Base-by-base conservation (phyloP, 2,329 filamentous ascomycete genomes). In the Lasiodiplodia sp. region DNA sequence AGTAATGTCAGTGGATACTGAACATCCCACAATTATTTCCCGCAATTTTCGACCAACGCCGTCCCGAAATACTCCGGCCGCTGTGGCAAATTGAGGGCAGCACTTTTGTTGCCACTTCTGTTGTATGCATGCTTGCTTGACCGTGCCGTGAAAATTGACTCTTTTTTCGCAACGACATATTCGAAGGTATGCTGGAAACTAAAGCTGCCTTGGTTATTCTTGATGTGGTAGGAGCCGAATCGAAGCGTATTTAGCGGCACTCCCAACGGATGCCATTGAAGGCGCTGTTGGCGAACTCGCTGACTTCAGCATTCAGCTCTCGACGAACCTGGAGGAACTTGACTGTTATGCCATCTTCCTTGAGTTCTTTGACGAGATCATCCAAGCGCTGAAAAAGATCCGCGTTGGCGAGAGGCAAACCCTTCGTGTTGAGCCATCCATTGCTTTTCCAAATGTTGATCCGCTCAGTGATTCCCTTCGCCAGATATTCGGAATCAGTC, bases 401-500 rank as follows among this genome's bases (percentile, higher is more conserved):
- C 18, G n/a, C 11, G 12, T 66, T 55, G 16, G 11, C 63, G 6
- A 56, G 23, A 16, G 37, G 34, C 10, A 18, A 4, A 21, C 63
- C 49, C 11, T 8, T 44, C 3, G 34, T 11, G n/a, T 38, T 40
- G n/a, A 16, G 14, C 47, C 47, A 65, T 1, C 31, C 40, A 10
- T 53, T 65, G 4, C 10, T 11, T 21, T 23, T 21, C 49, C 62
- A 53, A 25, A 16, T 65, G 31, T 14, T 18, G 14, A 52, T 53
- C 31, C 47, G 53, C 12, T 53, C 44, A 7, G 62, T 53, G 5
- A 40, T 53, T 7, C 58, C 58, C 25, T 47, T 44, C 18, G 51
- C 58, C 23, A 62, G 25, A 4, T 62, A 62, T 1, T 62, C 38
- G 37, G 58, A 62, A 31, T 62, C 58, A 10, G 38, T 47, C 58